Evolutionary conservation across 495 filamentous ascomycete genomes (phyloP).

Genomic region (Cercophora samala): DNA sequence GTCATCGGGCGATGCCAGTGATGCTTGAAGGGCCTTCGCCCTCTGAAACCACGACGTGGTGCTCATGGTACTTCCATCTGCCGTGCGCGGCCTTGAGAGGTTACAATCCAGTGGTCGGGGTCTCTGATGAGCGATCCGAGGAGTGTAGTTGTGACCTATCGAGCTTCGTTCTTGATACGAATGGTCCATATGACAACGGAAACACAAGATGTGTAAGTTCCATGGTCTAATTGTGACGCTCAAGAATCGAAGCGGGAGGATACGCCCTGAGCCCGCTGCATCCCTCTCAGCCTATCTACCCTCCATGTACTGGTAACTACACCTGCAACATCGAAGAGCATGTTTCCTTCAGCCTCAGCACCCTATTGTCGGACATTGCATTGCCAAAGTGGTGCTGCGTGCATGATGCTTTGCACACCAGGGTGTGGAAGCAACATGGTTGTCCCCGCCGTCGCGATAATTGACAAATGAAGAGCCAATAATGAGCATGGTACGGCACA

Average conservation of each 20-base stretch:
- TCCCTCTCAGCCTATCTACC: too few relatives aligned
- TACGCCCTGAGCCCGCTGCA: too few relatives aligned
- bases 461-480: too few relatives aligned
- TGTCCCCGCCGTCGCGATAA: too few relatives aligned
- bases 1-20: too few relatives aligned
- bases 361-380: too few relatives aligned
- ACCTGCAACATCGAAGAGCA: not conserved
- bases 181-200: not conserved
- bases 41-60: not conserved
- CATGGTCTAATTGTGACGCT: too few relatives aligned
- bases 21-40: too few relatives aligned
- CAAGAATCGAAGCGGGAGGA: too few relatives aligned
- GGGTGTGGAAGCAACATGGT: not conserved
- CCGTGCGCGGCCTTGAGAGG: not conserved
- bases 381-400: not conserved
- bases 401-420: not conserved
- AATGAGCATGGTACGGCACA: too few relatives aligned
- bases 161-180: not conserved
- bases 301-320: too few relatives aligned
- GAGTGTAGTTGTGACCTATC: not conserved
- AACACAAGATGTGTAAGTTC: too few relatives aligned
- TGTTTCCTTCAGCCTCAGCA: not conserved
- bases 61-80: not conserved
- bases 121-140: not conserved
- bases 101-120: not conserved